Base-by-base conservation (phyloP, 2,329 filamentous ascomycete genomes). In the Diaporthe citri region DNA sequence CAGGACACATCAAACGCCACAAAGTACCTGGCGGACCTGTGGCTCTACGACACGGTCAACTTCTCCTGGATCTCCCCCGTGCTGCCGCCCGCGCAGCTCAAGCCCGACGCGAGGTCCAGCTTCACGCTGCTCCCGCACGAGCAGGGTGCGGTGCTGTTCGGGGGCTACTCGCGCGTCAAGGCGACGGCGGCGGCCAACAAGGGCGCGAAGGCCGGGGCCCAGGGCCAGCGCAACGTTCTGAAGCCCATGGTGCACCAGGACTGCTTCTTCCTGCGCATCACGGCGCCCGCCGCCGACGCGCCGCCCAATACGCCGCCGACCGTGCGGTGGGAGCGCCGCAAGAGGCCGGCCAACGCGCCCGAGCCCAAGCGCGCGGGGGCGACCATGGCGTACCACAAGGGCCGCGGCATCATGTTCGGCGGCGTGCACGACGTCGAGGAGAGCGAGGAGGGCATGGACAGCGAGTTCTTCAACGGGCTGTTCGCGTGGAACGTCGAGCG, bases 1-100 rank as follows among this genome's bases (percentile, higher is more conserved):
- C 97, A 99, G 84, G 97, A 98, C 82, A 98, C 96, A 0, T 96
- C 95, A 13, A 95, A 97, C 82, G 93, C 96, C 82, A 98, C 96
- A 7, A 97, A 96, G 82, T 99, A 99, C 82, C 86, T 99, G 22
- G 92, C 93, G 52, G 97, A 99, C 83, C 86, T 98, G 48, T 99
- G 97, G 96, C 89, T 98, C 71, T 99, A 98, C 83, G 97, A 99
- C 84, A 97, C 95, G 43, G 85, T 93, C 80, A 95, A 93, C 81
- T 98, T 94, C 82, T 89, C 91, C 20, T 99, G 97, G 97, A 90
- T 94, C 82, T 92, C 89, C 76, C 95, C 96, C 2, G 87, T 89
- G 31, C 86, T 97, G 66, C 93, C 95, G 10, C 88, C 93, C 1
- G 94, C 94, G 25, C 93, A 95, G 72, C 91, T 96, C 78, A 97